phyloP scores from a whole-genome alignment of 169 alveolate genomes.

The Plasmodium sp. region DNA sequence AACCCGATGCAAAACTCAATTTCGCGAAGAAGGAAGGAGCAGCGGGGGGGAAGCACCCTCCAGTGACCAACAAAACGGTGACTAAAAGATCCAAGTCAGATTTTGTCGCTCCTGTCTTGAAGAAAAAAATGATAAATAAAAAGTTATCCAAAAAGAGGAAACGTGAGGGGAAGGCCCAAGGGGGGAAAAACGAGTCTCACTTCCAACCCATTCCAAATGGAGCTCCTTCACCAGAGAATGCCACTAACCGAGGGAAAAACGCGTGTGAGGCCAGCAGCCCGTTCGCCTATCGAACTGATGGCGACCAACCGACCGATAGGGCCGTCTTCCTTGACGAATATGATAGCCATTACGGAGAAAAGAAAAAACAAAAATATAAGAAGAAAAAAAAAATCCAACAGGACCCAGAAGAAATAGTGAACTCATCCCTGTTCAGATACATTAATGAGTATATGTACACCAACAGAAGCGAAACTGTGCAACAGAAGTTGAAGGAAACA shows the following conservation, averaged over 20 bases:
- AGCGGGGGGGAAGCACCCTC: neutral
- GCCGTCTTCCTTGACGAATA: neutral
- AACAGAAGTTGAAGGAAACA: slow-evolving; percentile 47
- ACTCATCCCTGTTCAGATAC: slow-evolving; percentile 47
- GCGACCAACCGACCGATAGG: neutral
- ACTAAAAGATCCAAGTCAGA: neutral
- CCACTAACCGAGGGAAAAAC: neutral
- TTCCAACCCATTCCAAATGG: neutral
- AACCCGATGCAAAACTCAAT: neutral
- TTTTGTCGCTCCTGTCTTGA: neutral
- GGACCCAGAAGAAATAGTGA: slow-evolving; percentile 55
- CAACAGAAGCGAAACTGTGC: slow-evolving; percentile 18
- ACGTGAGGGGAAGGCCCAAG: neutral
- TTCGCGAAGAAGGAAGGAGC: neutral
- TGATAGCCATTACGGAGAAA: slow-evolving; percentile 3
- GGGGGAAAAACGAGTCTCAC: neutral
- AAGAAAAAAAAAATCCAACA: slow-evolving; percentile 29
- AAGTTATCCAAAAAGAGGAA: neutral
- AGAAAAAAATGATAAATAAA: neutral
- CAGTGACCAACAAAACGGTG: neutral
- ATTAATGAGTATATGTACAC: slow-evolving; percentile 68
- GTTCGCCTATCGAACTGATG: neutral
- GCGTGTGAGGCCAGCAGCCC: neutral
- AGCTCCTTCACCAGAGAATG: neutral
- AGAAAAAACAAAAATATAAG: slow-evolving; percentile 54